Base-by-base conservation (phyloP, 352 stramenopile species). In the Pythium plurisporium region DNA sequence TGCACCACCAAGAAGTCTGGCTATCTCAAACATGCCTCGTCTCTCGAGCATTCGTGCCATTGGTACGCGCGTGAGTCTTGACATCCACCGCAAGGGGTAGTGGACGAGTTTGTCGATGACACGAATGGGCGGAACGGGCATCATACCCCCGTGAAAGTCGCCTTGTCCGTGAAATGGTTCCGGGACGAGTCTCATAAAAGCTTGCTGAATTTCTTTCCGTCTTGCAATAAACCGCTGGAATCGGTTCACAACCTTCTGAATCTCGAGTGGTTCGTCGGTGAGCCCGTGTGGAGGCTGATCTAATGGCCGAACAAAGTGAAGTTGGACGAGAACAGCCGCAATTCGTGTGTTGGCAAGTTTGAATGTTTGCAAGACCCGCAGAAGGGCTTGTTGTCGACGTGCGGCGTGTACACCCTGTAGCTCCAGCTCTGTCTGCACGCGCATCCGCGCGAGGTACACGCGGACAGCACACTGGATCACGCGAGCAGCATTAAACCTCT, bases 391-490 rank as follows among this genome's bases (percentile, higher is more conserved):
- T 30, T 94, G 81, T 0, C 81, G 69, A 26, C 81, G 69, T 0
- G 79, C 79, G 23, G 76, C 79, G 19, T 87, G 74, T 8, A 91
- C 59, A 5, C 83, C 83, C 56, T 94, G 81, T 0, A 69, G 27
- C 40, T 94, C 79, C 9, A 91, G 63, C 44, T 91, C 81, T 9
- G 59, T 59, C 31, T 91, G 81, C 12, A 86, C 82, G 14, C 65
- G 63, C 47, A 87, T 65, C 0, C 84, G 74, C 17, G 79, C 72
- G 14, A 94, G 63, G 50, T 91, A 91, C 5, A 91, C 71, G 0
- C 83, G 75, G 5, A 55, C 69, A 8, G 84, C 81, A 46, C 81
- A 94, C 46, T 94, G 84, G 27, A 92, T 90, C 22, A 87, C 59
- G 2, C 79, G 71, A 7, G 79, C 79, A 3, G 84, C 84, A 22